Evolutionary conservation across 768 basidiomycete genomes (phyloP), one percentile per base, ranked within the genome.

Genomic region (Mycena galericulata): DNA sequence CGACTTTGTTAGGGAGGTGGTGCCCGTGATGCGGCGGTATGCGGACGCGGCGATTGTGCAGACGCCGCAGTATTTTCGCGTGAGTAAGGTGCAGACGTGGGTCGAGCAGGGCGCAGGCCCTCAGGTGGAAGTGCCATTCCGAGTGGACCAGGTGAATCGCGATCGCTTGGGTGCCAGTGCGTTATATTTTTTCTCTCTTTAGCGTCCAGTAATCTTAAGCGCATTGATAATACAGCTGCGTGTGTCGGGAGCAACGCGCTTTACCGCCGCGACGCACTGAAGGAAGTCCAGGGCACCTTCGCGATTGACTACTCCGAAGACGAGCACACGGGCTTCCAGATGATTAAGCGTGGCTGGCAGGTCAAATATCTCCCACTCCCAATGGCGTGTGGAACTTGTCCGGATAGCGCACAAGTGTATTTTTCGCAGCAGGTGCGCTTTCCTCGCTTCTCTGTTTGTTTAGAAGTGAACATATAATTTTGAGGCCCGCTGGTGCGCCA

Each of bases 361-460:
- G 57, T 78, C 26, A 76, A 75, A 58, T 78, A 78, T 24, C 72
- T 78, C 54, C 75, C 75, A 32, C 72, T 78, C 12, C 71, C 74
- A 12, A 72, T 76, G 24, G 75, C 76, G 9, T 76, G 75, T 40
- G 77, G 76, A 26, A 65, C 75, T 34, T 78, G 73, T 1, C 77
- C 76, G 15, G 74, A 77, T 50, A 77, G 73, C 4, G 76, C 77
- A 14, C 67, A 73, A 15, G 75, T 74, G 0, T 77, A 73, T 50
- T 78, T 78, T 60, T 75, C 77, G 17, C 77, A 78, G 50, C 77
- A 78, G 62, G 76, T 78, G 71, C 72, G 75, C 22, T 41, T n/a
- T 22, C 8, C 7, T 15, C 14, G 14, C 10, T 11, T 57, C 36
- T 5, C 26, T 41, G 8, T 32, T 32, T 12, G 29, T 20, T 17